phyloP scores from a whole-genome alignment of 192 early-diverging fungal species.

The Fimicolochytrium jonesii region DNA sequence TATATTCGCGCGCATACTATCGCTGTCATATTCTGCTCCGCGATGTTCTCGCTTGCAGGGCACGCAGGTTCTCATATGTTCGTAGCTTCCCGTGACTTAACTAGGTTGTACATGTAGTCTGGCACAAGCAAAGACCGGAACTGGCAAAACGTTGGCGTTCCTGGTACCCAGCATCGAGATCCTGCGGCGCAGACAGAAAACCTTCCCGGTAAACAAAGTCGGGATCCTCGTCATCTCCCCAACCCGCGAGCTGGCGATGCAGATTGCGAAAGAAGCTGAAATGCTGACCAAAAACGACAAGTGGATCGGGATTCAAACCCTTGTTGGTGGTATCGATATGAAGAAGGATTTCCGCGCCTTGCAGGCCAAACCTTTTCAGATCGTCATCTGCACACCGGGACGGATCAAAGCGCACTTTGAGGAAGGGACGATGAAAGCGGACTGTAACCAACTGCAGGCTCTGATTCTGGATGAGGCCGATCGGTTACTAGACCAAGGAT shows the following conservation, averaged over 20 bases:
- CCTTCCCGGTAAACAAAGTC: conserved; percentile 27
- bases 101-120: conserved; percentile 44
- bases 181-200: neutral
- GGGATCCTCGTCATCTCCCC: conserved; percentile 90
- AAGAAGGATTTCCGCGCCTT: neutral
- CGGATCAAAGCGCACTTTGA: conserved; percentile 82
- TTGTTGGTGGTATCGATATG: conserved; percentile 59
- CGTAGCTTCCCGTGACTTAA: too few species aligned
- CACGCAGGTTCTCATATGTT: too few species aligned
- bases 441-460: conserved; percentile 40
- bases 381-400: conserved; percentile 89
- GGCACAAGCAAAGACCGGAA: conserved; percentile 89
- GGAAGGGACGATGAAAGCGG: conserved; percentile 50
- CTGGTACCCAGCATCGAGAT: conserved; percentile 49
- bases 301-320: conserved; percentile 48
- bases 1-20: neutral
- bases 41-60: too few species aligned
- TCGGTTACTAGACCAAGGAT: conserved; percentile 93
- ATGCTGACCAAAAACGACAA: conserved; percentile 26
- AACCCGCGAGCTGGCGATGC: conserved; percentile 86
- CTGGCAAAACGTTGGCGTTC: conserved; percentile 88
- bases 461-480: conserved; percentile 90
- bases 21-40: neutral
- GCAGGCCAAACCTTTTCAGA: conserved; percentile 54
- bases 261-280: conserved; percentile 89